These are phyloP conservation scores for Paramecium pentaurelia DNA, from an alignment of 73 alveolate genomes.

Conservation along the genomic window DNA sequence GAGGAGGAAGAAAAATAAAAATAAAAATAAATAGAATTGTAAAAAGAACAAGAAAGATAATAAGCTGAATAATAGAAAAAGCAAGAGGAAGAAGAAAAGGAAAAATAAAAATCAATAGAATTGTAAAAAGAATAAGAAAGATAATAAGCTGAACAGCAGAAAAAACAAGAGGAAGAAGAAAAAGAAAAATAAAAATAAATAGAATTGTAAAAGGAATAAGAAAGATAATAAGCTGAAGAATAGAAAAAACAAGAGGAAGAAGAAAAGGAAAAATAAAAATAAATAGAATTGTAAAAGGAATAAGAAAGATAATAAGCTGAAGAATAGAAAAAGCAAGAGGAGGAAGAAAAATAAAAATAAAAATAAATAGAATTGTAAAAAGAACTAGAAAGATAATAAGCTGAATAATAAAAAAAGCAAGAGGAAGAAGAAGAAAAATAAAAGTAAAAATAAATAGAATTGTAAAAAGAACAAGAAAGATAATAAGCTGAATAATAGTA, in stretches of 20 bases:
- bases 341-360: not conserved
- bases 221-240: not conserved
- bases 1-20: not conserved
- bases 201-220: not conserved
- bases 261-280: not conserved
- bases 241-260: not conserved
- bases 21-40: not conserved
- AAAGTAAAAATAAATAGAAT: not conserved
- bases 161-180: not conserved
- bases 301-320: not conserved
- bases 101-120: not conserved
- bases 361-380: not conserved
- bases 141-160: not conserved
- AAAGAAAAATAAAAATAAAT: not conserved
- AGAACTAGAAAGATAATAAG: not conserved
- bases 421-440: not conserved
- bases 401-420: not conserved
- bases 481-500: not conserved
- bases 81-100: not conserved
- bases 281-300: not conserved
- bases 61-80: not conserved
- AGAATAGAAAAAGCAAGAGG: not conserved
- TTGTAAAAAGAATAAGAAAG: not conserved
- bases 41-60: not conserved
- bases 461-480: not conserved